Conservation (phyloP, 2,329 filamentous ascomycete species). For the Chlorencoelia australis region DNA sequence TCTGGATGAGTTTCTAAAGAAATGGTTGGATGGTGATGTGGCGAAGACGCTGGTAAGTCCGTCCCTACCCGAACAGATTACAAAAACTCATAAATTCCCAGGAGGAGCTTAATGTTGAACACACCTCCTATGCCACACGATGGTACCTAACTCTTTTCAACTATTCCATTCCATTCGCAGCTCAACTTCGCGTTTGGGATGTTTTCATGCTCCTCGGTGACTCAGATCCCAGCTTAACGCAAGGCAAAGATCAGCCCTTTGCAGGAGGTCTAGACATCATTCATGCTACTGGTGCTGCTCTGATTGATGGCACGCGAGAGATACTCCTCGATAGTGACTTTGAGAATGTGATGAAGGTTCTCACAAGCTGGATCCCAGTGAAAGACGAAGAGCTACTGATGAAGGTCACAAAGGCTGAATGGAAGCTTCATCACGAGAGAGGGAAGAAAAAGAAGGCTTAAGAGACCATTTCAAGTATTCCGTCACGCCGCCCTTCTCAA, state of each 20-base stretch:
- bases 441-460: no score
- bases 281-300: slow-evolving; percentile 79
- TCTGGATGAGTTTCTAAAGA: slow-evolving; percentile 70
- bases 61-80: no score
- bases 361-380: slow-evolving; percentile 89
- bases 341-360: slow-evolving; percentile 93
- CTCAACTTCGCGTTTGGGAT: slow-evolving; percentile 94
- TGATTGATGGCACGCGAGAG: slow-evolving; percentile 83
- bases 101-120: slow-evolving; percentile 69
- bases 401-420: slow-evolving; percentile 80
- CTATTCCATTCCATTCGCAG: slow-evolving; percentile 86
- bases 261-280: slow-evolving; percentile 70
- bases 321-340: slow-evolving; percentile 89
- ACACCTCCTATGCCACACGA: slow-evolving; percentile 87
- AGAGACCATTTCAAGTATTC: no score
- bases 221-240: slow-evolving; percentile 35
- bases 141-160: slow-evolving; percentile 99
- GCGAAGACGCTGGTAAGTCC: slow-evolving; percentile 64
- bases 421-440: slow-evolving; percentile 52
- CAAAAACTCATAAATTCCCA: slow-evolving; percentile 27
- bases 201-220: slow-evolving; percentile 93
- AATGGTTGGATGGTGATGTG: slow-evolving; percentile 79
- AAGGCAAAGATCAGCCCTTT: slow-evolving; percentile 32
- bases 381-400: slow-evolving; percentile 91
- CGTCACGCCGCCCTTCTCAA: no score